Conservation (phyloP, 176 grass and related monocot genomes). For the Zea luxurians region DNA sequence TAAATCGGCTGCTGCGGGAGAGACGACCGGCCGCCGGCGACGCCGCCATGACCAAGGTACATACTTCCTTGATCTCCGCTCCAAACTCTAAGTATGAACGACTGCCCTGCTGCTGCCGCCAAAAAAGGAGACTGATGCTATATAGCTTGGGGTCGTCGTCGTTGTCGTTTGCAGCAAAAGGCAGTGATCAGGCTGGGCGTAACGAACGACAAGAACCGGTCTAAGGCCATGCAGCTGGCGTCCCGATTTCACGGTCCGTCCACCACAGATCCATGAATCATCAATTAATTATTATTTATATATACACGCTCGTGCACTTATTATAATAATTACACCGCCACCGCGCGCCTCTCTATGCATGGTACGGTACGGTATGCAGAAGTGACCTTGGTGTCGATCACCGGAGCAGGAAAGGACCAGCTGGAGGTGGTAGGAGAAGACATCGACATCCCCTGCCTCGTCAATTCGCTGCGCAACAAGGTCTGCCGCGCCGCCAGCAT, state of each 20-base stretch:
- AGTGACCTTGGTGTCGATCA: conserved; percentile 34
- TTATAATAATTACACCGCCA: no score
- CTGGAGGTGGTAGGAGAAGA: conserved; percentile 52
- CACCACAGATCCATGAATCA: no score
- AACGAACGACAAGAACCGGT: conserved; percentile 11
- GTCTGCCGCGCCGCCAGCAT: conserved; percentile 35
- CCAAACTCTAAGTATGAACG: neutral
- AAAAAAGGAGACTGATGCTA: neutral
- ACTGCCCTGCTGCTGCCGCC: neutral
- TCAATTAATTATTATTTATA: no score
- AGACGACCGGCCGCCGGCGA: no score
- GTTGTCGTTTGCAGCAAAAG: conserved; percentile 33
- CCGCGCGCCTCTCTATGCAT: no score
- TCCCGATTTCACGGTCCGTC: conserved; percentile 3
- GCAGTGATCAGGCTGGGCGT: conserved; percentile 44
- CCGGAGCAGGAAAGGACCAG: conserved; percentile 44
- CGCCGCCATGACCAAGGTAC: no score
- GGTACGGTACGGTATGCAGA: conserved; percentile 13
- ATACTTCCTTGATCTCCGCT: no score
- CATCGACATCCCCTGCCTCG: conserved; percentile 42
- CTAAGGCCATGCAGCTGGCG: conserved; percentile 34
- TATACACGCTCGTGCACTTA: no score
- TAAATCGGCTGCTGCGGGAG: no score
- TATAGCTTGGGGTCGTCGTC: neutral
- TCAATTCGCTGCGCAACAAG: conserved; percentile 44